phyloP scores from a whole-genome alignment of 495 filamentous ascomycete genomes.

The Hamigera avellanea region DNA sequence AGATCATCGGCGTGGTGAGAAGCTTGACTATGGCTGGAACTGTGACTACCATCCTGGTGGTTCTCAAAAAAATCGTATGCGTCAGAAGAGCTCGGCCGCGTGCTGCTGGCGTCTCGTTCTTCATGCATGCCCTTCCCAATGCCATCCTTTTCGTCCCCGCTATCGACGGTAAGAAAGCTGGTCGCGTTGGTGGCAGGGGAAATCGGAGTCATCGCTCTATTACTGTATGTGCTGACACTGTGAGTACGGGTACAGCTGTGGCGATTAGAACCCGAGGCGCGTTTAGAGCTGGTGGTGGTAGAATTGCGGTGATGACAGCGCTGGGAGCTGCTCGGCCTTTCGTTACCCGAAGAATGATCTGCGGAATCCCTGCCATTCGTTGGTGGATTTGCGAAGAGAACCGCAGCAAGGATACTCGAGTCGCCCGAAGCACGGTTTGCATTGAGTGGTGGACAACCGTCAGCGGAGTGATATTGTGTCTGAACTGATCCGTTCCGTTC shows the following conservation, averaged over 20 bases:
- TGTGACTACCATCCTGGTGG: constrained; percentile 1
- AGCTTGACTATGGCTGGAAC: not conserved
- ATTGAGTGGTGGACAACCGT: constrained; percentile 3
- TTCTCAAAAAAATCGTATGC: not conserved
- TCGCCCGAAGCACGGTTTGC: constrained; percentile 9
- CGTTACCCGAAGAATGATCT: constrained; percentile 13
- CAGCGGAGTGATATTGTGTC: constrained; percentile 6
- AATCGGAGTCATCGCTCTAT: constrained; percentile 29
- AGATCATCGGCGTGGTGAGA: constrained; percentile 2
- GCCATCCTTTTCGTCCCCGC: constrained; percentile 31
- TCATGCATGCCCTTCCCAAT: no score
- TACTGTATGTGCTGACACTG: constrained; percentile 31
- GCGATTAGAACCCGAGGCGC: constrained; percentile 28
- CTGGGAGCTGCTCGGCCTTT: constrained; percentile 20
- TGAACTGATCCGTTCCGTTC: constrained; percentile 7
- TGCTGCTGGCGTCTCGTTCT: constrained; percentile 15
- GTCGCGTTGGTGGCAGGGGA: constrained; percentile 42
- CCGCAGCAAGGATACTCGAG: constrained; percentile 22
- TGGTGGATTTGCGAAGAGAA: constrained; percentile 18
- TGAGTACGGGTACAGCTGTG: constrained; percentile 35
- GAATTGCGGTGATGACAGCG: constrained; percentile 18
- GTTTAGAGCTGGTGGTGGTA: constrained; percentile 26
- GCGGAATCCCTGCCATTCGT: constrained; percentile 1
- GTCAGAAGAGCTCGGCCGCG: constrained; percentile 14
- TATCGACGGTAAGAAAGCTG: constrained; percentile 38